phyloP scores from a whole-genome alignment of 345 rosid species.

The Eucalyptus sideroxylon region DNA sequence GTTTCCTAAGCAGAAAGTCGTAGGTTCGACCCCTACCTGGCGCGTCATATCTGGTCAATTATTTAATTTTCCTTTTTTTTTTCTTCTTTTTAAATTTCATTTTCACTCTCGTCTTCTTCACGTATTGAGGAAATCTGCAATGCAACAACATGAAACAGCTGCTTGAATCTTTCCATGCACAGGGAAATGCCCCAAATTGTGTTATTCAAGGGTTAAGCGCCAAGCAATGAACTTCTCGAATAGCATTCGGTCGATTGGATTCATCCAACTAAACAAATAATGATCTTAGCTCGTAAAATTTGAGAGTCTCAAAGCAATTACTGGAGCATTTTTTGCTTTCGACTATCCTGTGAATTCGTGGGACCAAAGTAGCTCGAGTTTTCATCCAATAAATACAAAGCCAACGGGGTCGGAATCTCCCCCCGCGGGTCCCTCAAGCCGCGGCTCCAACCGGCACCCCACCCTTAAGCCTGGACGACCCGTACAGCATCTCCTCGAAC shows the following conservation, averaged over 20 bases:
- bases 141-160: background rate
- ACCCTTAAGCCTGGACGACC: slow-evolving; percentile 70
- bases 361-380: background rate
- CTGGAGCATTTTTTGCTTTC: background rate
- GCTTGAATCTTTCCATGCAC: background rate
- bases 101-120: background rate
- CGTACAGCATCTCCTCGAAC: slow-evolving; percentile 82
- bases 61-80: no score
- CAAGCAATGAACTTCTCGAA: background rate
- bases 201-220: background rate
- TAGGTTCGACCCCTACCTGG: slow-evolving; percentile 94
- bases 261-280: background rate
- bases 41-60: slow-evolving; percentile 9
- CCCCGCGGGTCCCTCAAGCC: slow-evolving; percentile 7
- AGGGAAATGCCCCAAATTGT: background rate
- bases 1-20: slow-evolving; percentile 97
- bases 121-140: background rate
- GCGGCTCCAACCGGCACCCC: slow-evolving; percentile 65
- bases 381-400: background rate
- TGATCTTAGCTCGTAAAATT: background rate
- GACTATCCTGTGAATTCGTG: background rate
- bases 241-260: background rate
- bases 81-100: background rate
- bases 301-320: background rate
- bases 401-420: background rate